Evolutionary conservation across 352 stramenopile genomes (phyloP).

Genomic region (Phytopythium vexans): DNA sequence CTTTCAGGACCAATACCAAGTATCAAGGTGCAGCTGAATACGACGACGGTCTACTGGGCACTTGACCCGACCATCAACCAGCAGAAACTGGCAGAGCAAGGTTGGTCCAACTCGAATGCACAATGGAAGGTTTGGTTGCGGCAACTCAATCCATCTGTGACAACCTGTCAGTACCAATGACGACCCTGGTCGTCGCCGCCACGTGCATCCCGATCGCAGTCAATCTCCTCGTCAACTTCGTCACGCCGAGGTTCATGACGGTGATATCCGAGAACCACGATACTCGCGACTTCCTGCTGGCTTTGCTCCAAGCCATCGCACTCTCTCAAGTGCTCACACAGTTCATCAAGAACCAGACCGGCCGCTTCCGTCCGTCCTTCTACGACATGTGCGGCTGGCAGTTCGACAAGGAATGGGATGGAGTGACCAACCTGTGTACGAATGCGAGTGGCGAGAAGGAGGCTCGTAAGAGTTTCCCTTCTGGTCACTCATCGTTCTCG

Average conservation of each 20-base stretch:
- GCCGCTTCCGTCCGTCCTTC: conserved; percentile 1
- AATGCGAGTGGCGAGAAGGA: conserved; percentile 47
- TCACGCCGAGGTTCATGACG: conserved; percentile 43
- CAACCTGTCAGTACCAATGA: conserved; percentile 26
- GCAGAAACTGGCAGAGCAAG: conserved; percentile 39
- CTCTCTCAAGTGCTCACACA: conserved; percentile 60
- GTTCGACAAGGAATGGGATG: conserved; percentile 21
- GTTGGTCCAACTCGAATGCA: conserved; percentile 6
- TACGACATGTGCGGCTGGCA: neutral
- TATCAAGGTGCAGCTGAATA: conserved; percentile 42
- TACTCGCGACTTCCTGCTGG: conserved; percentile 74
- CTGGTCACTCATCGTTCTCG: conserved; percentile 62
- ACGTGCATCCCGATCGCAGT: conserved; percentile 34
- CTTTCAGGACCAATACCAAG: conserved; percentile 40
- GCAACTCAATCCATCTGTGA: neutral
- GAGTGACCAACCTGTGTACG: conserved; percentile 55
- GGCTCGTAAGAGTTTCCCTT: conserved; percentile 63
- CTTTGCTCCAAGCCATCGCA: conserved; percentile 46
- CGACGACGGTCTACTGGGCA: conserved; percentile 31
- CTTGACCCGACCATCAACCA: conserved; percentile 53
- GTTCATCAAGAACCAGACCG: conserved; percentile 64
- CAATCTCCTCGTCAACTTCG: conserved; percentile 62
- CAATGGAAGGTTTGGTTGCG: neutral
- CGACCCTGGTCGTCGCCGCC: conserved; percentile 27
- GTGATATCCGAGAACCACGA: conserved; percentile 62